phyloP scores from a whole-genome alignment of 306 rosid species.

The Mimosa pudica region DNA sequence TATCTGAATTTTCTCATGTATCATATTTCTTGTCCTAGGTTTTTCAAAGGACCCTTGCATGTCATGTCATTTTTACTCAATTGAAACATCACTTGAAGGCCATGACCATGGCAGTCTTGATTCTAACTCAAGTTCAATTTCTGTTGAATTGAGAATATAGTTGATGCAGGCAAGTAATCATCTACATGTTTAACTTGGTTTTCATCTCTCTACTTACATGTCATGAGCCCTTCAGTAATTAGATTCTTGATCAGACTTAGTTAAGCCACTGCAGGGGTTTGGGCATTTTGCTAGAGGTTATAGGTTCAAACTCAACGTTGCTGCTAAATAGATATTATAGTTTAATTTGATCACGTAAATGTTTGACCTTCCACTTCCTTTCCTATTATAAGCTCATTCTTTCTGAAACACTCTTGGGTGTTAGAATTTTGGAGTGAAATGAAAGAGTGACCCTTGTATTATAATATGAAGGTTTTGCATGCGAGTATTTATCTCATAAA shows the following conservation, averaged over 20 bases:
- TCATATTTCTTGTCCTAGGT: conserved; percentile 25
- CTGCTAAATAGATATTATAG: background rate
- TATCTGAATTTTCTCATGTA: background rate
- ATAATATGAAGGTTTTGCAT: background rate
- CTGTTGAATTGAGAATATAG: background rate
- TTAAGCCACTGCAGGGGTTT: background rate
- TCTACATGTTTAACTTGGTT: background rate
- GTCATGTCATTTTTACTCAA: background rate
- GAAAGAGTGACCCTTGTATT: too few relatives aligned
- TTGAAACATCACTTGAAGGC: background rate
- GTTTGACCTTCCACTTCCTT: background rate
- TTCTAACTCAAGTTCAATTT: background rate
- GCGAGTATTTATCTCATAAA: conserved; percentile 25
- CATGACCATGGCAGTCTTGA: background rate
- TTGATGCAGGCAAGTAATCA: background rate
- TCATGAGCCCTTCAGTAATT: background rate
- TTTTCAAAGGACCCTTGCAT: background rate
- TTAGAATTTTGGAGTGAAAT: too few relatives aligned
- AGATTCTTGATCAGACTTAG: conserved; percentile 1
- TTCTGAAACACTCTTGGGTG: background rate
- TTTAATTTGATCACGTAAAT: background rate
- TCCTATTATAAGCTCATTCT: background rate
- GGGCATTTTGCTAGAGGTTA: background rate
- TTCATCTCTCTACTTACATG: background rate
- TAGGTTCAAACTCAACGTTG: background rate